Percentiles rank a stretch among this genome's conserved stretches.
These are phyloP conservation scores for Mycena haematopus DNA, from an alignment of 768 basidiomycete species.

Conservation along the genomic window DNA sequence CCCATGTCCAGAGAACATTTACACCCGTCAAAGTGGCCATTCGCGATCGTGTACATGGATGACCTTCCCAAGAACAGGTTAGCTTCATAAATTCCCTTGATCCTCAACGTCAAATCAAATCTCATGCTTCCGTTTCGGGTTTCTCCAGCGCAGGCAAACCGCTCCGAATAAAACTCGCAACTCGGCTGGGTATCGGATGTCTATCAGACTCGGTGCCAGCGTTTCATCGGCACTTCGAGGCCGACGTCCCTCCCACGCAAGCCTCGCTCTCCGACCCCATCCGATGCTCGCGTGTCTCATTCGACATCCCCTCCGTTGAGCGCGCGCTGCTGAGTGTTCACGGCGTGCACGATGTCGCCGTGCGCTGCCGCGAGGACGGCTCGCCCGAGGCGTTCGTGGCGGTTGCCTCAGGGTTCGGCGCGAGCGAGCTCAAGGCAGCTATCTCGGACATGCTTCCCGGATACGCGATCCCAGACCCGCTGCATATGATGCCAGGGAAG, in stretches of 20 bases:
- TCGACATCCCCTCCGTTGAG: constrained; percentile 37
- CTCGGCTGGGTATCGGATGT: constrained; percentile 45
- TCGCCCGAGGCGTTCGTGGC: constrained; percentile 47
- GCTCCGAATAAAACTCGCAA: constrained; percentile 49
- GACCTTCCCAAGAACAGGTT: constrained; percentile 52
- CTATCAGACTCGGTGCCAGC: constrained; percentile 43
- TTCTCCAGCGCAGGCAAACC: constrained; percentile 46
- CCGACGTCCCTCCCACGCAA: constrained; percentile 38
- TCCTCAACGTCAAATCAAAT: no score
- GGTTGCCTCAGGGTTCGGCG: constrained; percentile 29
- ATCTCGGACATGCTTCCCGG: constrained; percentile 41
- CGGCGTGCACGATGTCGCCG: constrained; percentile 43
- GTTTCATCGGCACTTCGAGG: constrained; percentile 50
- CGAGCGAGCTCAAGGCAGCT: constrained; percentile 30
- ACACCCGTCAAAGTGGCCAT: constrained; percentile 58
- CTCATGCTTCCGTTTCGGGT: background rate
- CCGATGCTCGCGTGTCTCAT: constrained; percentile 39
- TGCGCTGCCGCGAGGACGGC: constrained; percentile 40
- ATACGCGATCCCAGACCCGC: constrained; percentile 45
- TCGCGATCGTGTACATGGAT: constrained; percentile 53
- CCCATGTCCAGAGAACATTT: constrained; percentile 43
- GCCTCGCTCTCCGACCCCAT: constrained; percentile 47
- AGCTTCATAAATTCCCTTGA: background rate
- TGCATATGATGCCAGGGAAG: constrained; percentile 39
- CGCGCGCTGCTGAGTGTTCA: constrained; percentile 36